Percentiles rank a stretch among this genome's conserved stretches.
Conservation (phyloP, 306 rosid species). For the Vigna trinervia region DNA sequence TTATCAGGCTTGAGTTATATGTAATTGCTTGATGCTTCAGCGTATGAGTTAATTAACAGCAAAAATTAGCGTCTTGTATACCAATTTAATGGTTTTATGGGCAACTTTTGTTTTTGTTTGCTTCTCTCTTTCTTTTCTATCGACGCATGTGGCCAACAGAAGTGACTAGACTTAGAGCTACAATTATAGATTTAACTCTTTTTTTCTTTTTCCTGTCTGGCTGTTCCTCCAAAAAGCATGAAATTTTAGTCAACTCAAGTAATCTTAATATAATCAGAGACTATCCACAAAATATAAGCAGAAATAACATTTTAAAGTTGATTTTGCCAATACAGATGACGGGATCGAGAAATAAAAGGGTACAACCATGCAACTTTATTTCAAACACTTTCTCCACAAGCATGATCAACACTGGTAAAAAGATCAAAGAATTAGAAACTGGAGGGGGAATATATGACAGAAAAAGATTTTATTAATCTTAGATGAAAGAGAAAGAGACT, state of each 20-base stretch:
- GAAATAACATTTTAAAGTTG: constrained; percentile 14
- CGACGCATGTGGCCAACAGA: constrained; percentile 50
- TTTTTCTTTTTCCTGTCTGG: constrained; percentile 35
- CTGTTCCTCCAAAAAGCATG: constrained; percentile 44
- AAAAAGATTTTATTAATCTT: constrained; percentile 28
- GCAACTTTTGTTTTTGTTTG: constrained; percentile 10
- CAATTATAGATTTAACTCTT: constrained; percentile 44
- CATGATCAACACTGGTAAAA: constrained; percentile 11
- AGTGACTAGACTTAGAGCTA: constrained; percentile 45
- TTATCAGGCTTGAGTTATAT: constrained; percentile 37
- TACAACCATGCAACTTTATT: constrained; percentile 28
- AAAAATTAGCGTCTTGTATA: constrained; percentile 15
- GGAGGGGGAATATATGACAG: constrained; percentile 3
- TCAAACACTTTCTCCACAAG: constrained; percentile 20
- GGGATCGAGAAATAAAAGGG: not conserved
- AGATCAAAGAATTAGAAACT: not conserved
- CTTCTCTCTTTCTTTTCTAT: constrained; percentile 35
- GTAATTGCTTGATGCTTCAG: constrained; percentile 25
- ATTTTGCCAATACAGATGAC: constrained; percentile 1
- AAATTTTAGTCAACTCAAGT: constrained; percentile 22
- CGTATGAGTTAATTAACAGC: constrained; percentile 23
- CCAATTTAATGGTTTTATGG: constrained; percentile 23
- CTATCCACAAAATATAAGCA: constrained; percentile 14
- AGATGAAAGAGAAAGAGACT: constrained; percentile 50
- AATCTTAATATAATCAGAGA: constrained; percentile 29